Base-by-base conservation (phyloP, 768 basidiomycete genomes). In the Pulveroboletus sp. region DNA sequence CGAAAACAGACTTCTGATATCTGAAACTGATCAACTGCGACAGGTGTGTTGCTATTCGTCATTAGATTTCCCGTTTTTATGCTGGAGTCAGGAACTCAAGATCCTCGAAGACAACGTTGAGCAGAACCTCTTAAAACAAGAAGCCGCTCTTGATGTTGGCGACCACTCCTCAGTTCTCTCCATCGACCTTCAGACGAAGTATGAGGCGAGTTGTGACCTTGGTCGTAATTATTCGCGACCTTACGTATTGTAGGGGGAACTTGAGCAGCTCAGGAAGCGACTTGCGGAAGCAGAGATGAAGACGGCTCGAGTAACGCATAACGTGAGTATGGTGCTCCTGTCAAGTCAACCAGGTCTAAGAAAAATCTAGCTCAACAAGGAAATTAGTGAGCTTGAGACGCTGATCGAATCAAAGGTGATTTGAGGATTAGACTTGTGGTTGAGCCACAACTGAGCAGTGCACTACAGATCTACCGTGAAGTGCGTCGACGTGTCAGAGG, bases 361-460 rank as follows among this genome's bases (percentile, higher is more conserved):
- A 32, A 44, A 40, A 43, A 21, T 54, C 37, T 57, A 94, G 90
- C 78, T 93, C 52, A 86, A 90, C 69, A 89, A 92, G 60, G 93
- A 97, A 71, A 87, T 98, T 44, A 82, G 84, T 47, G 93, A 97
- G 64, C 77, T 97, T 17, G 95, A 98, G 68, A 79, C 85, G 35
- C 75, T 99, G 37, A 84, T 97, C n/a, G 95, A 99, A 65, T 80
- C 89, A 47, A 97, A 96, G 81, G 91, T 90, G 53, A 49, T 68
- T 48, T 14, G 13, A 39, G 24, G 26, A 43, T 4, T 4, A 46
- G 5, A 24, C 27, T 18, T 30, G 30, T 18, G 30, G 10, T 33
- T 15, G 21, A 24, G 13, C 9, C n/a, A 28, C 26, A 35, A 46
- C 50, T 56, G 15, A 66, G 41, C 26, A 43, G 6, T 17, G 32